These are phyloP conservation scores for Nakaseomyces kungkrabaensis DNA, from an alignment of 1,139 yeast species.

Conservation along the genomic window DNA sequence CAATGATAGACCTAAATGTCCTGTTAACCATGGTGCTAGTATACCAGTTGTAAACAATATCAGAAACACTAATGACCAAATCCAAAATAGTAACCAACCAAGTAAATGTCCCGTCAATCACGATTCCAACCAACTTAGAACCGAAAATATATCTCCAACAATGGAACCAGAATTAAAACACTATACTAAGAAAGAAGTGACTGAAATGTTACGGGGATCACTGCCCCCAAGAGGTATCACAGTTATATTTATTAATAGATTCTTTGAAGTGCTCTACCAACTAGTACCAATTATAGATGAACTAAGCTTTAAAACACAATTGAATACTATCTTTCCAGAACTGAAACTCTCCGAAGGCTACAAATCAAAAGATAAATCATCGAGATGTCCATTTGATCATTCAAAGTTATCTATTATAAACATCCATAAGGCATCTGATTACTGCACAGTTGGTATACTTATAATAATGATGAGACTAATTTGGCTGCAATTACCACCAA, in stretches of 20 bases:
- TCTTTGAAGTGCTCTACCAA: slow-evolving; percentile 39
- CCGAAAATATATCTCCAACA: background rate
- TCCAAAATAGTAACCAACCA: background rate
- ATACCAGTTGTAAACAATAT: background rate
- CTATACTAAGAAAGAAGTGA: slow-evolving; percentile 1
- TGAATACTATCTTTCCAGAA: slow-evolving; percentile 17
- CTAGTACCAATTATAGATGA: slow-evolving; percentile 45
- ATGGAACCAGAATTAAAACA: background rate
- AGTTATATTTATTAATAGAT: slow-evolving; percentile 33
- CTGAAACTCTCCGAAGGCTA: slow-evolving; percentile 2
- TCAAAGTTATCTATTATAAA: slow-evolving; percentile 8
- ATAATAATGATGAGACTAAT: slow-evolving; percentile 39
- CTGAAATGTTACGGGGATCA: background rate
- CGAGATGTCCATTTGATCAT: slow-evolving; percentile 4
- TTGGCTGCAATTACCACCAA: slow-evolving; percentile 40
- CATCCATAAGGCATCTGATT: slow-evolving; percentile 24
- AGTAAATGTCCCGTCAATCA: background rate
- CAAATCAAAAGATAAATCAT: slow-evolving; percentile 2
- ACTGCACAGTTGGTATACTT: slow-evolving; percentile 34
- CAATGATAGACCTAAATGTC: background rate
- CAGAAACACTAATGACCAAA: background rate
- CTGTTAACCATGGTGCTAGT: background rate
- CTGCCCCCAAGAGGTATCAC: slow-evolving; percentile 37
- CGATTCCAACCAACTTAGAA: too few relatives aligned
- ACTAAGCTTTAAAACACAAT: slow-evolving; percentile 25